These are phyloP conservation scores for Yamadazyma atlantica DNA, from an alignment of 1,139 yeast genomes.

Conservation along the genomic window DNA sequence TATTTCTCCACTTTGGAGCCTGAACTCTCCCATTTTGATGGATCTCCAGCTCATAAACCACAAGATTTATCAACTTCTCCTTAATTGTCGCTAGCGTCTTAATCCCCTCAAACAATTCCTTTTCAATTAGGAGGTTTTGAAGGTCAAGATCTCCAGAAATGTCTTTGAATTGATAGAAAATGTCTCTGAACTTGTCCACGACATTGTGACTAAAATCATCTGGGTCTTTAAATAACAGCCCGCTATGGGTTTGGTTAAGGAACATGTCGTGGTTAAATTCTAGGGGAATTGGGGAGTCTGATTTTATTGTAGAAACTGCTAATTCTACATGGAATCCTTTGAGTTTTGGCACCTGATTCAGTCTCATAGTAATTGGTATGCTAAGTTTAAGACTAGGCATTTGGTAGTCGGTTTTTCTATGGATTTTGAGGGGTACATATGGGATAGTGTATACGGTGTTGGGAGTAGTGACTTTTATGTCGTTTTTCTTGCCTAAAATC, in stretches of 20 bases:
- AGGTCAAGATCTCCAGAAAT: constrained; percentile 23
- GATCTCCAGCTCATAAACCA: constrained; percentile 4
- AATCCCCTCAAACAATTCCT: constrained; percentile 30
- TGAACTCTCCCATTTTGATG: constrained; percentile 5
- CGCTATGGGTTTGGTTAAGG: constrained; percentile 20
- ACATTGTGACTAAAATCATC: constrained; percentile 29
- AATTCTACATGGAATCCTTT: constrained; percentile 31
- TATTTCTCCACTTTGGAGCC: constrained; percentile 5
- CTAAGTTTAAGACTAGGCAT: constrained; percentile 31
- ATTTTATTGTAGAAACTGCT: constrained; percentile 32
- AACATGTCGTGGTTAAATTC: constrained; percentile 43
- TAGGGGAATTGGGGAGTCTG: constrained; percentile 35
- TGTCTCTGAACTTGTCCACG: constrained; percentile 21
- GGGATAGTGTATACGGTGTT: constrained; percentile 24
- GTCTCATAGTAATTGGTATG: constrained; percentile 27
- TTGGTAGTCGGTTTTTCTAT: constrained; percentile 18
- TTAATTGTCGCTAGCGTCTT: constrained; percentile 27
- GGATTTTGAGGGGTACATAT: constrained; percentile 34
- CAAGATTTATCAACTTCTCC: constrained; percentile 29
- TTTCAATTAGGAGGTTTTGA: constrained; percentile 30
- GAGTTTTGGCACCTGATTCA: constrained; percentile 25
- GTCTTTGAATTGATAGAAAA: constrained; percentile 21
- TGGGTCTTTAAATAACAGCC: constrained; percentile 16
- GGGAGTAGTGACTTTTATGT: too few relatives aligned
- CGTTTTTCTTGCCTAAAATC: too few relatives aligned